Base-by-base conservation (phyloP, 495 filamentous ascomycete species). In the Corynascus novoguineensis region DNA sequence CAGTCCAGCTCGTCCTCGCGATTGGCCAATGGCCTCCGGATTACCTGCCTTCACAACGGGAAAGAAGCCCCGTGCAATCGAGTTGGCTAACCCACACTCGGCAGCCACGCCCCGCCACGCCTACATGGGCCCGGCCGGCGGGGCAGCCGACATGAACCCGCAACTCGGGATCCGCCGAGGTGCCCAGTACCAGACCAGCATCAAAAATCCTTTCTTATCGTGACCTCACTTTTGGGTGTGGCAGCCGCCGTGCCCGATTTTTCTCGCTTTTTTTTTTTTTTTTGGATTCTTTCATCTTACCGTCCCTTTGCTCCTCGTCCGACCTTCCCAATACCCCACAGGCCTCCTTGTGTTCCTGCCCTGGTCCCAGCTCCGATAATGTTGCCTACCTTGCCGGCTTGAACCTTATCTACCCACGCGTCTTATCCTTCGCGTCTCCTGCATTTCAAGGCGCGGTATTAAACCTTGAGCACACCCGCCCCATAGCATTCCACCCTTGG, bases 101-200 rank as follows among this genome's bases (percentile, higher is more conserved):
- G 19, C 49, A 6, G 2, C 49, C 22, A 51, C 11, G 7, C 49
- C 37, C 49, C 32, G 25, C 37, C 35, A 27, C 37, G 34, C 35
- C 27, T 31, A 3, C 49, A 5, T 19, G 19, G 29, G 9, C 4
- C 50, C 21, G 15, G 49, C 24, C 49, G 17, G 34, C 25, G 34
- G 15, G 48, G 29, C 4, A 3, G 12, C 31, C 47, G 29, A 35
- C 47, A 35, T n/a, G 49, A 37, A 25, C 34, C 32, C 40, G 29
- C 48, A 50, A 29, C 7, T 47, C 11, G 17, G 37, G 48, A 50
- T 27, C 51, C 51, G 40, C 51, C 22, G 24, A 40, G 21, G 24
- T 27, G 50, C 45, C 10, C n/a, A 49, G 54, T 57, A 40, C 49
- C 45, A 57, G n/a, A n/a, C n/a, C 54, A 32, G 35, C 28, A 32